Percentiles rank a stretch among this genome's conserved stretches.
Evolutionary conservation across 768 basidiomycete genomes (phyloP).

Genomic region (Rubroboletus pulcherrimus): DNA sequence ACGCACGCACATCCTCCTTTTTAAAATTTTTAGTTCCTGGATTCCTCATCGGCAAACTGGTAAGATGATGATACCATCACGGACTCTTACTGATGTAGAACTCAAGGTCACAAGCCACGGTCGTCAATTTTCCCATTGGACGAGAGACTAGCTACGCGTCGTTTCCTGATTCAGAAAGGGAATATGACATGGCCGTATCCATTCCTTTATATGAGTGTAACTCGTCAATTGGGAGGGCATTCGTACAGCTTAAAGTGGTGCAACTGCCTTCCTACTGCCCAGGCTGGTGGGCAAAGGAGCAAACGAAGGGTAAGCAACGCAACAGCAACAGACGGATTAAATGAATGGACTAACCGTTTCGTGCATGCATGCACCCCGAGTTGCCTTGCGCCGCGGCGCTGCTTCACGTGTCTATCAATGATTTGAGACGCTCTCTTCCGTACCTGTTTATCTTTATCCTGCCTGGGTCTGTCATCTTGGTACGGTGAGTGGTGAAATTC

Average conservation of each 20-base stretch:
- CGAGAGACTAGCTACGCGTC: neutral
- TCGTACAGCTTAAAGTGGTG: neutral
- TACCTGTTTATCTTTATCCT: neutral
- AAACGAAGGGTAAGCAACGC: neutral
- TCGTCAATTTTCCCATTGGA: slow-evolving; percentile 18
- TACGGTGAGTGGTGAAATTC: neutral
- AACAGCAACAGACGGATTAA: neutral
- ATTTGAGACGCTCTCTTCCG: neutral
- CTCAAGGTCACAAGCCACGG: neutral
- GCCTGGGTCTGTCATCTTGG: neutral
- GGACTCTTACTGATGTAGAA: neutral
- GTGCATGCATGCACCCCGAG: neutral
- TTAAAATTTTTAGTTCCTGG: neutral
- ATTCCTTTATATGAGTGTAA: neutral
- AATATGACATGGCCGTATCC: neutral
- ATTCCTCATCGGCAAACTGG: neutral
- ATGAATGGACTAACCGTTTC: neutral
- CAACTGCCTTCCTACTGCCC: neutral
- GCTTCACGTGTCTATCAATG: neutral
- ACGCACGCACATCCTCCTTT: neutral
- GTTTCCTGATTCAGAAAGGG: neutral
- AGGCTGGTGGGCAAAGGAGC: neutral
- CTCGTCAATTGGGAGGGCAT: neutral
- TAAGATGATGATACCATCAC: neutral
- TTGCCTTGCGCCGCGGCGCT: neutral